Percentiles rank a stretch among this genome's conserved stretches.
Conservation (phyloP, 1,139 yeast species). For the Diutina neorugosa region DNA sequence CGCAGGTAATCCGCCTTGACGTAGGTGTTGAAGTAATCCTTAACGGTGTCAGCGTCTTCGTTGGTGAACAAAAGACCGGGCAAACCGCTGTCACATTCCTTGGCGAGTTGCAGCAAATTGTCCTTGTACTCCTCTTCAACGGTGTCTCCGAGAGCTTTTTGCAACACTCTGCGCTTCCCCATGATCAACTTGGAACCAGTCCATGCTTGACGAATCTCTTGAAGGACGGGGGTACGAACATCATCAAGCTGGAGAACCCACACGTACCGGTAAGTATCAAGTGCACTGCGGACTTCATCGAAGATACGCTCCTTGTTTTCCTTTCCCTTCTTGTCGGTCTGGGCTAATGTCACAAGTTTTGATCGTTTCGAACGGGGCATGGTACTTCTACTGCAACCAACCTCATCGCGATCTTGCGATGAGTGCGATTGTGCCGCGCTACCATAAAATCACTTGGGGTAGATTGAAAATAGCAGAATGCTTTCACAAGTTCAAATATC, state of each 20-base stretch:
- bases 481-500: neutral
- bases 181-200: constrained; percentile 73
- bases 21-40: constrained; percentile 70
- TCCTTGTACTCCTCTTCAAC: constrained; percentile 82
- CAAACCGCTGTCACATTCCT: constrained; percentile 46
- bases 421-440: neutral
- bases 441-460: neutral
- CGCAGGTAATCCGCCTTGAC: constrained; percentile 76
- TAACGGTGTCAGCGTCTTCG: constrained; percentile 75
- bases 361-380: constrained; percentile 97
- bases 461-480: neutral
- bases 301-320: constrained; percentile 87
- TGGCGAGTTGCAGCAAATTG: constrained; percentile 59
- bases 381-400: constrained; percentile 8
- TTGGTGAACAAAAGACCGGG: constrained; percentile 83
- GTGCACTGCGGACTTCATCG: constrained; percentile 74
- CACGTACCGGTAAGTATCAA: constrained; percentile 65
- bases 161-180: constrained; percentile 89
- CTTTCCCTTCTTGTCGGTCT: constrained; percentile 89
- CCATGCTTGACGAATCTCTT: constrained; percentile 90
- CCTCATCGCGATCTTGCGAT: neutral
- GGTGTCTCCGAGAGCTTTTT: constrained; percentile 80
- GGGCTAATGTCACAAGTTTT: constrained; percentile 86
- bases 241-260: constrained; percentile 86
- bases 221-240: constrained; percentile 91